phyloP scores from a whole-genome alignment of 345 rosid genomes.

The Euphorbia peplus region DNA sequence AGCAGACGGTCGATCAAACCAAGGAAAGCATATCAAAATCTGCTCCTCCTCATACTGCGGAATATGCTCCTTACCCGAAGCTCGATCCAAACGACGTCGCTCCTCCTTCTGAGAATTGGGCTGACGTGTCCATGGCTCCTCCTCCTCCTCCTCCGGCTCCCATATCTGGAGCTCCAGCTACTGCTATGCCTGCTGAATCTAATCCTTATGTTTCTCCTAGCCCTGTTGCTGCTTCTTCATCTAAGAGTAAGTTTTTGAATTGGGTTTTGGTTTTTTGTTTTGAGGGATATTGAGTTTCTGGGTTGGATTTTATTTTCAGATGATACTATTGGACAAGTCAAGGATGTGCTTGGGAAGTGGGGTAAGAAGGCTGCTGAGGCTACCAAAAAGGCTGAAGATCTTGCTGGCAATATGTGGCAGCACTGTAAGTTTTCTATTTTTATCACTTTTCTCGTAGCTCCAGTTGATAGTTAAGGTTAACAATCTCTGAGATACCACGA shows the following conservation, averaged over 20 bases:
- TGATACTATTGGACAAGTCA: constrained; percentile 82
- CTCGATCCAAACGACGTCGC: constrained; percentile 72
- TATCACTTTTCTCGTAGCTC: no score
- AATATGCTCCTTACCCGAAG: constrained; percentile 88
- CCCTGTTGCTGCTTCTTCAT: constrained; percentile 38
- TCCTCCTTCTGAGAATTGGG: constrained; percentile 51
- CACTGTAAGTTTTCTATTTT: constrained; percentile 57
- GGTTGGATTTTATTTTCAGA: constrained; percentile 20
- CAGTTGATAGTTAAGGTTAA: no score
- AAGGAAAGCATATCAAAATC: background rate
- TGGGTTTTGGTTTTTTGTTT: background rate
- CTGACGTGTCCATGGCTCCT: constrained; percentile 25
- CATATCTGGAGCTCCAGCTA: constrained; percentile 46
- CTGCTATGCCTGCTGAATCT: constrained; percentile 75
- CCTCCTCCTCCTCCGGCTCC: constrained; percentile 37
- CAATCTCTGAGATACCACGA: no score
- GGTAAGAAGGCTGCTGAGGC: constrained; percentile 91
- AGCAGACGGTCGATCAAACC: background rate
- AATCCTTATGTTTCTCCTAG: constrained; percentile 78
- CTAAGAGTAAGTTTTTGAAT: constrained; percentile 45
- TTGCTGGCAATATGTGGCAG: constrained; percentile 90
- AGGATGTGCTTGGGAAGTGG: constrained; percentile 80
- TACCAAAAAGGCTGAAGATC: constrained; percentile 87
- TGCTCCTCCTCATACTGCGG: constrained; percentile 43
- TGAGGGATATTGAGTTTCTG: background rate